Conservation (phyloP, 2,329 filamentous ascomycete species). For the Alternaria incomplexa region DNA sequence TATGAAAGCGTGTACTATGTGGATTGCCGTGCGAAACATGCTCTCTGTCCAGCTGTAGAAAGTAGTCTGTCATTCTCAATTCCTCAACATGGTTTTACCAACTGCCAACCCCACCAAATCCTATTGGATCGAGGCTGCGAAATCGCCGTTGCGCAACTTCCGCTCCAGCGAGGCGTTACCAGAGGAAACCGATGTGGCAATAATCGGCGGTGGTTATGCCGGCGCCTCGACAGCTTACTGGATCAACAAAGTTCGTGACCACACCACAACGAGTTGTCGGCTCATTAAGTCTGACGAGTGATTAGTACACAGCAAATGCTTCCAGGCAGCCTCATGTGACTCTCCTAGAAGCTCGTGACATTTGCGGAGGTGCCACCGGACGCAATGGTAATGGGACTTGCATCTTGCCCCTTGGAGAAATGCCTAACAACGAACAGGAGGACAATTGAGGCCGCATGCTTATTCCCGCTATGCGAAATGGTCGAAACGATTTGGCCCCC, state of each 20-base stretch:
- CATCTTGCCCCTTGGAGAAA: background rate
- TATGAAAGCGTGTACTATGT: background rate
- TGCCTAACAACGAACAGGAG: constrained; percentile 6
- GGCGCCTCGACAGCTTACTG: constrained; percentile 18
- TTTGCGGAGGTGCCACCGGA: constrained; percentile 16
- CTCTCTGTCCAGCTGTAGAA: background rate
- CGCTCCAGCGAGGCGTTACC: constrained; percentile 13
- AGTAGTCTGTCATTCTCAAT: background rate
- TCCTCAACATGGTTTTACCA: constrained; percentile 10
- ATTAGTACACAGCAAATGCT: constrained; percentile 12
- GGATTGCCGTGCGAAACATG: background rate
- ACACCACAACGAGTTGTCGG: background rate
- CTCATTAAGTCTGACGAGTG: background rate
- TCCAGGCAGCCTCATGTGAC: constrained; percentile 13
- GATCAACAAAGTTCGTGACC: constrained; percentile 16
- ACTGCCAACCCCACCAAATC: constrained; percentile 12
- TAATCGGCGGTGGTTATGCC: constrained; percentile 19
- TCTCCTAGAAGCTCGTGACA: constrained; percentile 16
- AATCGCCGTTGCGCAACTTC: constrained; percentile 12
- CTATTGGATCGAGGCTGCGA: constrained; percentile 19
- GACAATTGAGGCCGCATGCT: constrained; percentile 16
- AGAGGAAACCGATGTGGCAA: constrained; percentile 16
- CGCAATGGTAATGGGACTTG: constrained; percentile 8
- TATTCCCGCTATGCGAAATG: constrained; percentile 18
- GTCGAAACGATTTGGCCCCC: constrained; percentile 11